phyloP scores from a whole-genome alignment of 345 rosid genomes.

The Passiflora organensis region DNA sequence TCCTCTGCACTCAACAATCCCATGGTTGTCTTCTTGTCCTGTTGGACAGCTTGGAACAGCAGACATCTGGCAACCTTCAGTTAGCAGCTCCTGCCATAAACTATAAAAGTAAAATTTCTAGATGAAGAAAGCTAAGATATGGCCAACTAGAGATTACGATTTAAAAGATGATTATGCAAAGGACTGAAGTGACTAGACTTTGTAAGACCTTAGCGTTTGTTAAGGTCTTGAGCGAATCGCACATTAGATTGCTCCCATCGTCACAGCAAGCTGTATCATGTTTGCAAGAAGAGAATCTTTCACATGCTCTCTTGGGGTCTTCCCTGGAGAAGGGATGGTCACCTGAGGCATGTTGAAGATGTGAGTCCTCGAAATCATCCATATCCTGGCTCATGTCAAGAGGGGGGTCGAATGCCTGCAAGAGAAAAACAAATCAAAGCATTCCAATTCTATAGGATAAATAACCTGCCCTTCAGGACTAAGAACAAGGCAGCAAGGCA shows the following conservation, averaged over 20 bases:
- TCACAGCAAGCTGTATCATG: constrained; percentile 16
- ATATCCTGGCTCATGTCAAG: constrained; percentile 78
- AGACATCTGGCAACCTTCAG: constrained; percentile 29
- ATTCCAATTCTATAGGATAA: background rate
- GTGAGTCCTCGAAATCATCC: constrained; percentile 43
- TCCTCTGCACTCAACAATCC: constrained; percentile 25
- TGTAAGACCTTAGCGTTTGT: constrained; percentile 31
- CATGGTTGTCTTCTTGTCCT: constrained; percentile 22
- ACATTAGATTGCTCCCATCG: constrained; percentile 24
- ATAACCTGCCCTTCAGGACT: background rate
- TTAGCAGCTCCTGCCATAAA: constrained; percentile 55
- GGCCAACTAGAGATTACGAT: constrained; percentile 14
- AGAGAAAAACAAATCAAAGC: constrained; percentile 20
- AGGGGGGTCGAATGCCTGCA: constrained; percentile 98
- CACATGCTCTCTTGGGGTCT: constrained; percentile 26
- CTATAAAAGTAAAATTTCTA: constrained; percentile 45
- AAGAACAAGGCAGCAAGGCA: background rate
- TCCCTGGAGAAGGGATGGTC: constrained; percentile 40
- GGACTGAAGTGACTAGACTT: constrained; percentile 4
- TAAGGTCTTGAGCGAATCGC: constrained; percentile 20
- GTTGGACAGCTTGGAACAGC: constrained; percentile 18
- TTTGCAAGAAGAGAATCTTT: constrained; percentile 32
- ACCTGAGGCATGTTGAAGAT: constrained; percentile 35
- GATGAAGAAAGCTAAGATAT: constrained; percentile 26
- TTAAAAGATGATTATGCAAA: constrained; percentile 7